phyloP scores from a whole-genome alignment of 2,329 filamentous ascomycete genomes.

The Hypoxylon rubiginosum region DNA sequence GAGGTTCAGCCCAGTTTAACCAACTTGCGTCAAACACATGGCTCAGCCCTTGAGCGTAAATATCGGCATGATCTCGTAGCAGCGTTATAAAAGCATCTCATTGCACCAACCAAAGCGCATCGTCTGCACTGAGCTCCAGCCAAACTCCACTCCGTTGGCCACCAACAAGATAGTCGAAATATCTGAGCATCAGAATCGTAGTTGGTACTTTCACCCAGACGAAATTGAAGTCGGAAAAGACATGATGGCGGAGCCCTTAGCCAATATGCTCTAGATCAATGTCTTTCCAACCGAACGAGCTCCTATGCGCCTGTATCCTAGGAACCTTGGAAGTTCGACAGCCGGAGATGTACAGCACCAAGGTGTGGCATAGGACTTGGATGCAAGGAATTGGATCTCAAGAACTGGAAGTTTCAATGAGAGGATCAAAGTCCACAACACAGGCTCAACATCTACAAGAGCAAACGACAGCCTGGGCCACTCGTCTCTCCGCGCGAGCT shows the following conservation, averaged over 20 bases:
- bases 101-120: not conserved
- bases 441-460: constrained; percentile 2
- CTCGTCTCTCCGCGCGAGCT: not conserved
- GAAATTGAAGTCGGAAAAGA: not conserved
- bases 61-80: not conserved
- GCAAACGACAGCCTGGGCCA: not conserved
- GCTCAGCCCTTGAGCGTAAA: not conserved
- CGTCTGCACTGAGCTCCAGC: not conserved
- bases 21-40: not conserved
- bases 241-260: not conserved
- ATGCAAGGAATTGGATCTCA: not conserved
- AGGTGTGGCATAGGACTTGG: not conserved
- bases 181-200: not conserved
- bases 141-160: not conserved
- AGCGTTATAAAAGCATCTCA: not conserved
- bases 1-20: too few relatives aligned
- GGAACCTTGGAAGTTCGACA: not conserved
- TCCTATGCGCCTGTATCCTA: not conserved
- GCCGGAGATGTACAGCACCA: not conserved
- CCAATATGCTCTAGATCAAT: not conserved
- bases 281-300: too few relatives aligned
- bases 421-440: not conserved
- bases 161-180: not conserved
- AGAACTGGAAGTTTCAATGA: not conserved
- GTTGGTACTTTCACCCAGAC: not conserved